A percentile compares a stretch with the other conserved stretches of the same genome.
These are phyloP conservation scores for Ustilago bromivora DNA, from an alignment of 1,284 basidiomycete species.

Conservation along the genomic window DNA sequence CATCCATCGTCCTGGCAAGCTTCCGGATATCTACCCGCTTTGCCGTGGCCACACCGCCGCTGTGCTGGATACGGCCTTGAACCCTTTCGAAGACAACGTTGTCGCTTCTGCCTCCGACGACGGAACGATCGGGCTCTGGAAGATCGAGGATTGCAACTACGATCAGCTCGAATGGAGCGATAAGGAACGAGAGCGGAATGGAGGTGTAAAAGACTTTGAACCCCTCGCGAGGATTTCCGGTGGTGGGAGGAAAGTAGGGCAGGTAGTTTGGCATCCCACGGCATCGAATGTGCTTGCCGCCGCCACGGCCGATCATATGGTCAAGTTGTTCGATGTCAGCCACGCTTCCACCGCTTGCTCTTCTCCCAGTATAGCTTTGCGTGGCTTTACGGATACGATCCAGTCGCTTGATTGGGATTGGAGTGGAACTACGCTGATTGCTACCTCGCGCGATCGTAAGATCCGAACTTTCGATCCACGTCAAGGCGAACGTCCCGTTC, in stretches of 20 bases:
- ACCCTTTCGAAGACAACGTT: conserved; percentile 89
- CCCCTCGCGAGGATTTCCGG: conserved; percentile 74
- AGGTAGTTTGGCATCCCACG: conserved; percentile 93
- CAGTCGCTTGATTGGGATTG: conserved; percentile 88
- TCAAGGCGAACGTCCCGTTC: conserved; percentile 81
- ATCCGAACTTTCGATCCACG: conserved; percentile 90
- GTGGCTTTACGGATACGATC: conserved; percentile 86
- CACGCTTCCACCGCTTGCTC: conserved; percentile 70
- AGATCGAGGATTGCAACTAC: conserved; percentile 79
- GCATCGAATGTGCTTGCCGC: conserved; percentile 87
- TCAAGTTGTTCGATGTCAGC: conserved; percentile 86
- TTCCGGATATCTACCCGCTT: conserved; percentile 92
- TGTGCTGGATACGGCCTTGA: conserved; percentile 97
- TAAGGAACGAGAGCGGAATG: conserved; percentile 58
- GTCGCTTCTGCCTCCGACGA: conserved; percentile 93
- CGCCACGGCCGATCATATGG: conserved; percentile 86
- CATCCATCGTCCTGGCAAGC: conserved; percentile 74
- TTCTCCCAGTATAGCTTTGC: conserved; percentile 73
- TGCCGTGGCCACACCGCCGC: conserved; percentile 84
- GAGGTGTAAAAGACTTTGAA: conserved; percentile 80
- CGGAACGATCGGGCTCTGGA: conserved; percentile 91
- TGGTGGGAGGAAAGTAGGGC: conserved; percentile 83
- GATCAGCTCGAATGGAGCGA: conserved; percentile 62
- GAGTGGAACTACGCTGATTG: conserved; percentile 79
- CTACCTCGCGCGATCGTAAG: conserved; percentile 88